Base-by-base conservation (phyloP, 78 protist species). In the Blattamonas nauphoetae region DNA sequence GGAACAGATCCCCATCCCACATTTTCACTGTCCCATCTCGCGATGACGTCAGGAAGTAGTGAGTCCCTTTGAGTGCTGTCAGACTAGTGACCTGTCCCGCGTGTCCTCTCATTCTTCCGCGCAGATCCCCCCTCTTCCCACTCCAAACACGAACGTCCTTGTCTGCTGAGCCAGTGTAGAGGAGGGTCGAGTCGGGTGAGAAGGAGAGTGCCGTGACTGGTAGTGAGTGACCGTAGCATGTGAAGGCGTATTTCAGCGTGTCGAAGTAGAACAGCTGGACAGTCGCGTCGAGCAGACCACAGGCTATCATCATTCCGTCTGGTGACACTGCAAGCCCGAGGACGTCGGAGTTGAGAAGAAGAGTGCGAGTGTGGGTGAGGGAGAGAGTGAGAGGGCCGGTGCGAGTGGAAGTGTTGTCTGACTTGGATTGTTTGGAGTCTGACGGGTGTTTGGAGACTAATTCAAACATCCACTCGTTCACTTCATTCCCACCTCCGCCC, bases 141-240 rank as follows among this genome's bases (percentile, higher is more conserved):
- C 98, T 95, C 97, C 98, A 96, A 35, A 96, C 45, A 90, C 94
- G 94, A 36, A 97, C 86, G 43, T 90, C 95, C 90, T 97, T 97
- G 89, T 97, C 99, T 0, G 98, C 97, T 0, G 93, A 84, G 29
- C 94, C 99, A 0, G 98, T 91, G 33, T 86, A 92, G 42, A 96
- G 45, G 33, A 97, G 89, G 32, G 93, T n/a, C 77, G 87, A 1
- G 87, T 96, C 99, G 32, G 89, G 45, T 6, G 92, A 71, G 45
- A 94, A 83, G 85, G 92, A 94, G 46, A 96, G n/a, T 33, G 93
- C 3, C 80, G 92, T 45, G 33, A 93, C 98, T 0, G 99, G 99
- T 44, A 97, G 91, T 90, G 93, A 93, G 93, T 97, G 99, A 2
- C 99, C 99, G 87, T 95, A 97, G 38, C 97, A 87, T 3, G 96